These are phyloP conservation scores for Septoria petroselini DNA, from an alignment of 2,329 filamentous ascomycete species.

Conservation along the genomic window DNA sequence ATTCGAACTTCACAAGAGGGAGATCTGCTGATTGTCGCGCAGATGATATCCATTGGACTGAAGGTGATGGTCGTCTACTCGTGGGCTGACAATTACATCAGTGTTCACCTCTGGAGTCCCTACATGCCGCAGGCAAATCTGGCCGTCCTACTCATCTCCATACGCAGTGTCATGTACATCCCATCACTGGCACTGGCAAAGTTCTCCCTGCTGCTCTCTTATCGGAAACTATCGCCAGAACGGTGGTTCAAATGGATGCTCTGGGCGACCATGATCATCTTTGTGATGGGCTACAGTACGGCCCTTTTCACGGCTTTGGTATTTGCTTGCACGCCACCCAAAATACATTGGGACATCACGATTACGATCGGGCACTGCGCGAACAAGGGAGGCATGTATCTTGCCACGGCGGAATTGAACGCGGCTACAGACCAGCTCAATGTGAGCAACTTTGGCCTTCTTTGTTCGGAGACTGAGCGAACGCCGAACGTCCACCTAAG, in stretches of 20 bases:
- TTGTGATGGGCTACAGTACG: conserved; percentile 14
- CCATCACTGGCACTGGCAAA: conserved; percentile 19
- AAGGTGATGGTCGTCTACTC: conserved; percentile 18
- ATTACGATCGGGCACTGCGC: conserved; percentile 13
- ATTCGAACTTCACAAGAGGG: not conserved
- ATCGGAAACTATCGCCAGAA: conserved; percentile 15
- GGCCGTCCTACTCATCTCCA: conserved; percentile 11
- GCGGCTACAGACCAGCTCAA: conserved; percentile 14
- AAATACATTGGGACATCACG: conserved; percentile 14
- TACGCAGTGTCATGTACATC: conserved; percentile 20
- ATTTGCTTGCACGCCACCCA: conserved; percentile 20
- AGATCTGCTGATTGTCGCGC: not conserved
- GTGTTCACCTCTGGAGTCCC: conserved; percentile 19
- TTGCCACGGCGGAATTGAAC: conserved; percentile 17
- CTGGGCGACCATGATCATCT: conserved; percentile 8
- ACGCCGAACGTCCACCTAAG: conserved; percentile 1
- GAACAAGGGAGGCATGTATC: conserved; percentile 16
- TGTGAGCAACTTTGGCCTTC: not conserved
- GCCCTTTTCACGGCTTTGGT: conserved; percentile 14
- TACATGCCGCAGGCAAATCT: conserved; percentile 8
- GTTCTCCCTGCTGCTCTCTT: conserved; percentile 17
- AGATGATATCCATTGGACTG: conserved; percentile 19
- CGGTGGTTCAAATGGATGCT: conserved; percentile 15
- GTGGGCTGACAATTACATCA: conserved; percentile 11
- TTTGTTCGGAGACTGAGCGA: not conserved